These are phyloP conservation scores for Xerocomellus chrysenteron DNA, from an alignment of 768 basidiomycete species.

Conservation along the genomic window DNA sequence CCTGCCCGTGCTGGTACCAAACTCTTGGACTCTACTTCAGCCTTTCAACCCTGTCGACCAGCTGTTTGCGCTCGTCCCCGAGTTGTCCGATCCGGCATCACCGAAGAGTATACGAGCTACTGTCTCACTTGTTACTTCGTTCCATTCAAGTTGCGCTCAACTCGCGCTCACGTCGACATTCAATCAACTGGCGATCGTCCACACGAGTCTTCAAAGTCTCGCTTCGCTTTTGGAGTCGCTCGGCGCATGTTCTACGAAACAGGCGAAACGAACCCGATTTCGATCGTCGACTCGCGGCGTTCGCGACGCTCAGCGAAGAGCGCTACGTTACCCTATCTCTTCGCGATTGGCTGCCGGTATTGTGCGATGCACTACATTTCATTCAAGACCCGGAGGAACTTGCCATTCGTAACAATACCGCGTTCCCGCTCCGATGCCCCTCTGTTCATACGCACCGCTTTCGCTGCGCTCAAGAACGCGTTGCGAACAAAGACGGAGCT, in stretches of 20 bases:
- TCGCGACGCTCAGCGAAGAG: conserved; percentile 69
- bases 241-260: conserved; percentile 82
- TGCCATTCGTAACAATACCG: conserved; percentile 79
- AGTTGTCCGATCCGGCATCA: conserved; percentile 47
- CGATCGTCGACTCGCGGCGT: conserved; percentile 77
- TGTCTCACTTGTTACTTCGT: conserved; percentile 76
- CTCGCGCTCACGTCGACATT: conserved; percentile 67
- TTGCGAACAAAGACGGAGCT: conserved; percentile 81
- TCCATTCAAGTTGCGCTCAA: conserved; percentile 73
- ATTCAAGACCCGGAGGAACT: conserved; percentile 90
- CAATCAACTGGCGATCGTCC: conserved; percentile 39
- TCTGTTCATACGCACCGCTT: conserved; percentile 59
- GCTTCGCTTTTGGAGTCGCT: conserved; percentile 61
- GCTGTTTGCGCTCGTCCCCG: conserved; percentile 66
- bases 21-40: too few species aligned
- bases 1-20: too few species aligned
- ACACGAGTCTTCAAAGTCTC: conserved; percentile 45
- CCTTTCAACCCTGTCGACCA: conserved; percentile 25
- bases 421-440: conserved; percentile 51
- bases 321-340: conserved; percentile 49
- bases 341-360: conserved; percentile 74
- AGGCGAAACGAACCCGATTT: conserved; percentile 95
- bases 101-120: conserved; percentile 53
- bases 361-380: conserved; percentile 82
- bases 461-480: too few species aligned